These are phyloP conservation scores for Roridomyces roridus DNA, from an alignment of 768 basidiomycete species.

Conservation along the genomic window DNA sequence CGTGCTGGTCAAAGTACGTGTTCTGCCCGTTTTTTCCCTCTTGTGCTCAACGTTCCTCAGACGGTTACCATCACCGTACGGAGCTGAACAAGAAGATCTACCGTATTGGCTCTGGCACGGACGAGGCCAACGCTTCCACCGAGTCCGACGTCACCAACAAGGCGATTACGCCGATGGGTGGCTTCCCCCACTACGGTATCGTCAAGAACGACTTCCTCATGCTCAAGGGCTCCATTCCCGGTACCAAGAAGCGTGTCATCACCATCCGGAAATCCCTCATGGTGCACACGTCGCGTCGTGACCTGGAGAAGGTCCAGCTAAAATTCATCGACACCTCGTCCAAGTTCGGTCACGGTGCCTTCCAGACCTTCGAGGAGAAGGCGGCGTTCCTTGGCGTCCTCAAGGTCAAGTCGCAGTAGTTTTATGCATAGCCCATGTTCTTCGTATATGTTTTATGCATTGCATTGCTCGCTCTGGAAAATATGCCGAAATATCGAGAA, in stretches of 20 bases:
- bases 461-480: slow-evolving; percentile 8
- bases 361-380: slow-evolving; percentile 99
- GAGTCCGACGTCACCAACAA: slow-evolving; percentile 95
- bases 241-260: slow-evolving; percentile 97
- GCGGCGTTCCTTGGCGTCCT: slow-evolving; percentile 90
- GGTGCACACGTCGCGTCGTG: slow-evolving; percentile 93
- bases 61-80: slow-evolving; percentile 96
- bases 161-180: slow-evolving; percentile 95
- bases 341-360: slow-evolving; percentile 96
- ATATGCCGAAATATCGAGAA: not conserved
- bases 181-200: slow-evolving; percentile 98
- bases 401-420: slow-evolving; percentile 77
- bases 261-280: slow-evolving; percentile 97
- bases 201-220: slow-evolving; percentile 99
- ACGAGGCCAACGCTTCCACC: slow-evolving; percentile 88
- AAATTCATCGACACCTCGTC: slow-evolving; percentile 99
- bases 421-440: slow-evolving; percentile 44
- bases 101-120: slow-evolving; percentile 83
- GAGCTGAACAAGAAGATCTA: slow-evolving; percentile 99
- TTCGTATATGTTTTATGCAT: slow-evolving; percentile 21
- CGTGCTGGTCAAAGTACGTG: slow-evolving; percentile 98
- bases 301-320: slow-evolving; percentile 97
- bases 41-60: slow-evolving; percentile 41
- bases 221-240: slow-evolving; percentile 94
- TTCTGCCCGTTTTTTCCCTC: slow-evolving; percentile 2